These are phyloP conservation scores for Magnaporthiopsis rhizophila DNA, from an alignment of 2,329 filamentous ascomycete species.

Conservation along the genomic window DNA sequence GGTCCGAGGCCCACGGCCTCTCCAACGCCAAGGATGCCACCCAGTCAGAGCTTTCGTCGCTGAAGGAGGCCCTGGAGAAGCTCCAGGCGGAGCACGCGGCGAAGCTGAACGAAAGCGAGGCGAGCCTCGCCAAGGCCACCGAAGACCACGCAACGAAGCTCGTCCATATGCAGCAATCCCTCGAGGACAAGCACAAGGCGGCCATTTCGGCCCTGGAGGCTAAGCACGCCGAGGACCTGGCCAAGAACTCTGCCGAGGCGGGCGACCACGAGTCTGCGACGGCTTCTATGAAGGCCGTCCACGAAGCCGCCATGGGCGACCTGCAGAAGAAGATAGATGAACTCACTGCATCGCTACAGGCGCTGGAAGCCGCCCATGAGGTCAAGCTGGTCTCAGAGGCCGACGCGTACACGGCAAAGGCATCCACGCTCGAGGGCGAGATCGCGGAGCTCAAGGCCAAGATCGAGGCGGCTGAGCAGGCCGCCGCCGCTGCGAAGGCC, in stretches of 20 bases:
- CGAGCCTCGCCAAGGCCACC: slow-evolving; percentile 28
- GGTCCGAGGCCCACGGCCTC: slow-evolving; percentile 39
- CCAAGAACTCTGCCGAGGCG: slow-evolving; percentile 34
- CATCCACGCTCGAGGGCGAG: slow-evolving; percentile 44
- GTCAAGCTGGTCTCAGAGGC: slow-evolving; percentile 36
- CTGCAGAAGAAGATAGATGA: slow-evolving; percentile 50
- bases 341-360: slow-evolving; percentile 37
- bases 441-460: slow-evolving; percentile 42
- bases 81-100: slow-evolving; percentile 32
- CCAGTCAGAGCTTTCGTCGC: slow-evolving; percentile 36
- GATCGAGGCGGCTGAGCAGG: slow-evolving; percentile 38
- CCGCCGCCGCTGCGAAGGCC: slow-evolving; percentile 31
- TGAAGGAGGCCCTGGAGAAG: slow-evolving; percentile 43
- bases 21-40: slow-evolving; percentile 39
- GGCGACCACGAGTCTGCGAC: slow-evolving; percentile 41
- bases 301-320: slow-evolving; percentile 38
- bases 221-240: slow-evolving; percentile 44
- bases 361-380: slow-evolving; percentile 35
- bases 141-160: slow-evolving; percentile 43
- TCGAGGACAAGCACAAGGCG: slow-evolving; percentile 42
- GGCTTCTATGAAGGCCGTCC: slow-evolving; percentile 39
- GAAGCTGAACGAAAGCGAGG: slow-evolving; percentile 29
- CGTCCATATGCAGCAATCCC: slow-evolving; percentile 38
- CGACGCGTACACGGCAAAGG: slow-evolving; percentile 34
- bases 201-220: slow-evolving; percentile 42